Evolutionary conservation across 148 eudicot genomes (phyloP).

Genomic region (Cornus kousa): DNA sequence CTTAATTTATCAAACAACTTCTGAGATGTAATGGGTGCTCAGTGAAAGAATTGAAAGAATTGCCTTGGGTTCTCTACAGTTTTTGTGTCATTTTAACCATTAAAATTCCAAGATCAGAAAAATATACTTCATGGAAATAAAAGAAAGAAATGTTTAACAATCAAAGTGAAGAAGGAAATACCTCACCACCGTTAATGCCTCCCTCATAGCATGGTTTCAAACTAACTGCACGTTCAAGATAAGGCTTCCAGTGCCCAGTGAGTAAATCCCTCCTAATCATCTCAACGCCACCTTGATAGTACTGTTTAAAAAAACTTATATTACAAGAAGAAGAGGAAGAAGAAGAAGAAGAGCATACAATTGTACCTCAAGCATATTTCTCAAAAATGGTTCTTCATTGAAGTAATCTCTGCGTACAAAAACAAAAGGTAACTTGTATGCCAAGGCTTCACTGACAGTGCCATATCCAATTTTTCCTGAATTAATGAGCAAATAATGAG

Average conservation of each 20-base stretch:
- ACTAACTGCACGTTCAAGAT: slow-evolving; percentile 91
- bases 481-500: slow-evolving; percentile 20
- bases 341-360: slow-evolving; percentile 6
- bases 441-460: slow-evolving; percentile 96
- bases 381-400: slow-evolving; percentile 93
- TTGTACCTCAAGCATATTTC: slow-evolving; percentile 92
- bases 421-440: slow-evolving; percentile 90
- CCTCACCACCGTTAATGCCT: slow-evolving; percentile 93
- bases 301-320: slow-evolving; percentile 35
- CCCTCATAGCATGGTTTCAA: slow-evolving; percentile 95
- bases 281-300: slow-evolving; percentile 94
- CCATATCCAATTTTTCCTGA: slow-evolving; percentile 99
- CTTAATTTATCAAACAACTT: too few relatives aligned
- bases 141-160: background rate
- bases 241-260: slow-evolving; percentile 95
- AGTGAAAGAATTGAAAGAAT: too few relatives aligned
- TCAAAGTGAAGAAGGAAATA: slow-evolving; percentile 24
- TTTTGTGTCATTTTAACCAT: background rate
- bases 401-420: slow-evolving; percentile 98
- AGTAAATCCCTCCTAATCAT: slow-evolving; percentile 97
- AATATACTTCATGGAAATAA: background rate
- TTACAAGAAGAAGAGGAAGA: background rate
- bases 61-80: background rate
- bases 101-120: background rate
- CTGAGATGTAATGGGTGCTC: too few relatives aligned